Evolutionary conservation across 805 yeast genomes (phyloP).

Genomic region (Kodamaea nitidulidarum): DNA sequence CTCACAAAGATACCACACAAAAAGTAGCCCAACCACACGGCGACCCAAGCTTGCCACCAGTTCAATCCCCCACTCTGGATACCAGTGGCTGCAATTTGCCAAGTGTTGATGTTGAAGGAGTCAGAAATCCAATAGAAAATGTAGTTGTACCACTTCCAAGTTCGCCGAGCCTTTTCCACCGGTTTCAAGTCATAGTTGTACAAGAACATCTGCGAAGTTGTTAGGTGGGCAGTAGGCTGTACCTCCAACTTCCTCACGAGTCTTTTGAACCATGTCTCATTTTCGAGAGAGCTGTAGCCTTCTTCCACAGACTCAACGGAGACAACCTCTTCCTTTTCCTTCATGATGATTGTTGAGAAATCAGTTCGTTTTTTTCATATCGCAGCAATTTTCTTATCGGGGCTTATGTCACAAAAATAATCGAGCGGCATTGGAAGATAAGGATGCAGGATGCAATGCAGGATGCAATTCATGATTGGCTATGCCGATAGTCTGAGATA

Average conservation of each 20-base stretch:
- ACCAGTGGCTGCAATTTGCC: conserved; percentile 90
- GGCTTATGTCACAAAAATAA: not conserved
- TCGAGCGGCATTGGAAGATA: not conserved
- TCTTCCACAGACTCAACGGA: not conserved
- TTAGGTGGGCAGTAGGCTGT: conserved; percentile 39
- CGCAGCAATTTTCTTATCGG: not conserved
- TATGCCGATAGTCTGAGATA: no score
- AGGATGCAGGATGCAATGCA: no score
- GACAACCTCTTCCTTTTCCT: conserved; percentile 1
- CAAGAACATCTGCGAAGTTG: conserved; percentile 60
- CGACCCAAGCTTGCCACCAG: conserved; percentile 91
- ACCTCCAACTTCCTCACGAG: conserved; percentile 24
- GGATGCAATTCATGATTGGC: no score
- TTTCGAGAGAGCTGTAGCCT: conserved; percentile 16
- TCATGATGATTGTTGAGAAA: not conserved
- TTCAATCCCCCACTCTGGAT: conserved; percentile 64
- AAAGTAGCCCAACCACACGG: conserved; percentile 82
- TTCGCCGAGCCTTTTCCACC: conserved; percentile 66
- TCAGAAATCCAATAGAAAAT: conserved; percentile 86
- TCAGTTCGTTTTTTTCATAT: not conserved
- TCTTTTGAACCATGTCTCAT: conserved; percentile 30
- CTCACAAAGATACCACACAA: conserved; percentile 67
- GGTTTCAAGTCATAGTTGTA: conserved; percentile 76
- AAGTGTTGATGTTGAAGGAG: conserved; percentile 83
- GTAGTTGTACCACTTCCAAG: conserved; percentile 84